Percentiles rank a stretch among this genome's conserved stretches.
These are phyloP conservation scores for Boletus speciosus DNA, from an alignment of 768 basidiomycete genomes.

Conservation along the genomic window DNA sequence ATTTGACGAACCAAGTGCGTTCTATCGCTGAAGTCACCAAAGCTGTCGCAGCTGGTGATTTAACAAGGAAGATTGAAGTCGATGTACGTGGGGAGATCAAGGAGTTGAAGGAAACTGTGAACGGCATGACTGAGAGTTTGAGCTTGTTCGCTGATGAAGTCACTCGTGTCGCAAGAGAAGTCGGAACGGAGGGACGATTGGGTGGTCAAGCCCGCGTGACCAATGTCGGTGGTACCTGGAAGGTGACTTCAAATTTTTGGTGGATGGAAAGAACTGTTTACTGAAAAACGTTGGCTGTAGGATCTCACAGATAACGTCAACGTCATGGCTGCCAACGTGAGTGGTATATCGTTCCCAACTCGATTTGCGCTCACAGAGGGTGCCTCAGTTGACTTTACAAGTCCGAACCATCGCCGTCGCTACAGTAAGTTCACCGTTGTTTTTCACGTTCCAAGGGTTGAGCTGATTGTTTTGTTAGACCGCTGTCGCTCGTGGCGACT, in stretches of 20 bases:
- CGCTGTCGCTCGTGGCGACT: constrained; percentile 90
- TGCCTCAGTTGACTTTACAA: constrained; percentile 79
- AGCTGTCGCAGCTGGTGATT: constrained; percentile 89
- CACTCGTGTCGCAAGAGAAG: constrained; percentile 88
- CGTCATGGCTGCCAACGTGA: constrained; percentile 88
- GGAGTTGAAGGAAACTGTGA: constrained; percentile 88
- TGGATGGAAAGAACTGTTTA: neutral
- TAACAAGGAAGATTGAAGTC: constrained; percentile 90
- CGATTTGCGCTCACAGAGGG: constrained; percentile 1
- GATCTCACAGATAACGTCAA: constrained; percentile 95
- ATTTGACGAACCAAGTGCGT: constrained; percentile 87
- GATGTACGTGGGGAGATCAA: constrained; percentile 91
- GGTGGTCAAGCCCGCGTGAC: constrained; percentile 94
- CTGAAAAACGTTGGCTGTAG: constrained; percentile 28
- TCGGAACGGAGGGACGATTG: constrained; percentile 93
- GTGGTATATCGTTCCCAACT: constrained; percentile 23
- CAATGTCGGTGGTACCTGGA: constrained; percentile 96
- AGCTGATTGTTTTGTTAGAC: constrained; percentile 42
- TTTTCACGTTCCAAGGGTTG: neutral
- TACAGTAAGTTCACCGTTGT: constrained; percentile 51
- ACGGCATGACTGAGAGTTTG: constrained; percentile 88
- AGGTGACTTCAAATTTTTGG: constrained; percentile 35
- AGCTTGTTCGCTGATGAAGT: constrained; percentile 84
- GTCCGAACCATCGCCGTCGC: constrained; percentile 91
- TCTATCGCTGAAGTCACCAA: constrained; percentile 90